Base-by-base conservation (phyloP, 257 asterid species). In the Leonotis leonurus region DNA sequence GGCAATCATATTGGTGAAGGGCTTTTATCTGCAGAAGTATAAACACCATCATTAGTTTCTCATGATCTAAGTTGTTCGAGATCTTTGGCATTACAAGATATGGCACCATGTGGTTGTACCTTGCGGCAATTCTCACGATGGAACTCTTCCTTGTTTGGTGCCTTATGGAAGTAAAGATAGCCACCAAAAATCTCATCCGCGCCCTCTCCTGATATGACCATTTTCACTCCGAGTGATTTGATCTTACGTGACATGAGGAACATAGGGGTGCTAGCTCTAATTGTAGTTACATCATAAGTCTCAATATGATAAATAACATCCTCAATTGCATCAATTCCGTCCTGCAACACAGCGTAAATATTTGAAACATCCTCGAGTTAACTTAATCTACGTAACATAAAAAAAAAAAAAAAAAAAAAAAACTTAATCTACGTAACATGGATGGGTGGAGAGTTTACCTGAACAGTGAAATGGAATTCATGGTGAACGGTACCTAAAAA, bases 171-270 rank as follows among this genome's bases (percentile, higher is more conserved):
- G 76, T 93, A 88, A 51, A 83, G 78, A 77, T 93, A 93, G n/a
- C 99, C 99, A 9, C 99, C 99, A 52, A 93, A 93, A 40, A 93
- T 71, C 85, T 93, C 99, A 24, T 93, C 99, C n/a, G 99, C 70
- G n/a, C 97, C 97, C 80, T 93, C 99, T 24, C 99, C 99, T 2
- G 99, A 89, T 29, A 93, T 56, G 13, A 93, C 99, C 96, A 93
- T 87, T 78, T 93, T 93, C 20, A 93, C 99, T 13, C 99, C 97
- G 0, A 89, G 81, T 0, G 99, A 87, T 76, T 93, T 93, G 53
- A 93, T 93, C 80, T 93, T 93, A 18, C 99, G 90, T 0, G 99
- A 89, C 93, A 93, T 93, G n/a, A 93, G 93, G 71, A 89, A 93
- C 97, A 93, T 93, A 2, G 99, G 99, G 13, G 95, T 87, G 83